Evolutionary conservation across 1,284 basidiomycete species (phyloP).

Genomic region (Wallemia hederae): DNA sequence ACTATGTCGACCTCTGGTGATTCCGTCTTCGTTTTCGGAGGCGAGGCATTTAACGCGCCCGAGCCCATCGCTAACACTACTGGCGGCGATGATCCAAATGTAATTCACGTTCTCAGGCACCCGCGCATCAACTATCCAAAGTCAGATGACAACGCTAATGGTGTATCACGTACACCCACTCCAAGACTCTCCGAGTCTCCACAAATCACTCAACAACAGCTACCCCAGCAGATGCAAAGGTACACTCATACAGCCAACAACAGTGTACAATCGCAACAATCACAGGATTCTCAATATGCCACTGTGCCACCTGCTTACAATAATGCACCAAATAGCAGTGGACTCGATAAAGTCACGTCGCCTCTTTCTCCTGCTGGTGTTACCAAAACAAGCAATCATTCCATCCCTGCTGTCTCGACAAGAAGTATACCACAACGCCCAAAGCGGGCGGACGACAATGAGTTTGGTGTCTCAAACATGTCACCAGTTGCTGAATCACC

Average conservation of each 20-base stretch:
- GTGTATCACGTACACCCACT: background rate
- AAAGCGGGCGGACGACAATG: conserved; percentile 33
- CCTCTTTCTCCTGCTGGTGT: background rate
- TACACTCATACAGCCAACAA: background rate
- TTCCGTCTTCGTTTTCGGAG: conserved; percentile 73
- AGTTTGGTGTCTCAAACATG: conserved; percentile 12
- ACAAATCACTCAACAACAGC: conserved; percentile 2
- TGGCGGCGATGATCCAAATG: conserved; percentile 37
- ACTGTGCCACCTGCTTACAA: background rate
- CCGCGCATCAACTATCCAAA: conserved; percentile 56
- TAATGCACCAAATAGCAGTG: background rate
- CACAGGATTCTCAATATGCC: background rate
- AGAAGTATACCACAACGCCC: conserved; percentile 24
- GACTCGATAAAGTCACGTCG: background rate
- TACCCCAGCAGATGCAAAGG: conserved; percentile 4
- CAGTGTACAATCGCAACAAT: background rate
- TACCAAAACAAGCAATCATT: background rate
- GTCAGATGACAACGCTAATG: conserved; percentile 15
- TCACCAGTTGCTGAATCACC: background rate
- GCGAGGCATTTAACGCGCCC: conserved; percentile 38
- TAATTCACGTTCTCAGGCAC: conserved; percentile 74
- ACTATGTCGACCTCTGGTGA: conserved; percentile 72
- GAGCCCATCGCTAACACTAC: conserved; percentile 17
- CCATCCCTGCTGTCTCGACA: background rate
- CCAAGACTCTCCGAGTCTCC: background rate